Percentiles rank a stretch among this genome's conserved stretches.
These are phyloP conservation scores for Phoma sp. DNA, from an alignment of 2,329 filamentous ascomycete species.

Conservation along the genomic window DNA sequence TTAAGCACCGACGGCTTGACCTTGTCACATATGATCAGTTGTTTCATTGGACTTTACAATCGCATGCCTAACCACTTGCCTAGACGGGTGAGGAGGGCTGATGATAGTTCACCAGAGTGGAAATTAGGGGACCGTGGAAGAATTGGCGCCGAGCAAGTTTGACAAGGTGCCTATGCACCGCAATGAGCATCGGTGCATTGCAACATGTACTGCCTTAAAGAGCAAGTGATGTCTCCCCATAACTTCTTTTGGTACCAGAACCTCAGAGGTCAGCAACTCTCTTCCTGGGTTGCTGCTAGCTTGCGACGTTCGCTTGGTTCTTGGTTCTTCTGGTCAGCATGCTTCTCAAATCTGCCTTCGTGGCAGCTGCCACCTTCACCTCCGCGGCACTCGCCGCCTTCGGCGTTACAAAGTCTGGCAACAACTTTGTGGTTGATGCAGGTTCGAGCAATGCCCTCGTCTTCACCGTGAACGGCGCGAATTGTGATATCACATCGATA, in stretches of 20 bases:
- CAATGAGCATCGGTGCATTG: conserved; percentile 1
- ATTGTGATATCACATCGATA: conserved; percentile 69
- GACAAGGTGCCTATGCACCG: background rate
- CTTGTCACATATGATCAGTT: background rate
- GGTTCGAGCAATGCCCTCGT: conserved; percentile 41
- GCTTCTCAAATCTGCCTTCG: conserved; percentile 32
- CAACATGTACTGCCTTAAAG: conserved; percentile 14
- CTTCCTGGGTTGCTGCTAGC: conserved; percentile 4
- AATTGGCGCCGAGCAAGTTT: conserved; percentile 26
- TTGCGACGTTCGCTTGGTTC: conserved; percentile 1
- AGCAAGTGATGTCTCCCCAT: background rate
- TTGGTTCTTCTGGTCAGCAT: conserved; percentile 18
- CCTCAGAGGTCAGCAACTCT: background rate
- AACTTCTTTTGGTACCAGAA: background rate
- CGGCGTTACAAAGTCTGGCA: conserved; percentile 40
- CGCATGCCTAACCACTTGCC: background rate
- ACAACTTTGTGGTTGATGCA: conserved; percentile 43
- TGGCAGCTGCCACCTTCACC: conserved; percentile 36
- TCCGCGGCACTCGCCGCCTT: conserved; percentile 43
- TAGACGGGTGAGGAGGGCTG: conserved; percentile 1
- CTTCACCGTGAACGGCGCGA: conserved; percentile 51
- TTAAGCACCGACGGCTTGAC: background rate
- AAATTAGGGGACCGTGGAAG: conserved; percentile 28
- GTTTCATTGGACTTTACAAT: too few relatives aligned
- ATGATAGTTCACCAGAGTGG: conserved; percentile 10